Percentiles rank a stretch among this genome's conserved stretches.
Evolutionary conservation across 1,139 yeast species (phyloP).

Genomic region (Nakaseomyces uthaithaninus): DNA sequence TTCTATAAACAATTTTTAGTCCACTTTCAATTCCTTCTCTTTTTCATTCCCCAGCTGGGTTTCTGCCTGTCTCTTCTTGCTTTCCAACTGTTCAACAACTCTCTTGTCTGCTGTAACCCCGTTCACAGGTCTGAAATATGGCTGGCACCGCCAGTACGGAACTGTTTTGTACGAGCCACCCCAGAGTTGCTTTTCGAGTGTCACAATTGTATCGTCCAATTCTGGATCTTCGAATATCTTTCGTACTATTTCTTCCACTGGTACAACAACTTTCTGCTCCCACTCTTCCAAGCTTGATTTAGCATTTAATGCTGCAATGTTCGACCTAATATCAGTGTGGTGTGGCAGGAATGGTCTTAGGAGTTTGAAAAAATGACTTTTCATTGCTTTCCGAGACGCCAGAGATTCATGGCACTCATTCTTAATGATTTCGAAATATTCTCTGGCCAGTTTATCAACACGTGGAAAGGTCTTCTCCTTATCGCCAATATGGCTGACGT

Average conservation of each 20-base stretch:
- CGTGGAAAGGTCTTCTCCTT: conserved; percentile 70
- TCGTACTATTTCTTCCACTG: conserved; percentile 59
- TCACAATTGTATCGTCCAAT: conserved; percentile 46
- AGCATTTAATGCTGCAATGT: conserved; percentile 48
- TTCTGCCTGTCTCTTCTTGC: conserved; percentile 17
- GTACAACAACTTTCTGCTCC: conserved; percentile 53
- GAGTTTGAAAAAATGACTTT: conserved; percentile 85
- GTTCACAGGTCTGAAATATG: conserved; percentile 79
- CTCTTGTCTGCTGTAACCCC: conserved; percentile 50
- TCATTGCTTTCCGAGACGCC: conserved; percentile 79
- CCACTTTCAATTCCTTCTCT: conserved; percentile 14
- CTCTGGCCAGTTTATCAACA: conserved; percentile 73
- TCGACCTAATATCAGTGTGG: conserved; percentile 70
- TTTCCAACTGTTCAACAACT: conserved; percentile 22
- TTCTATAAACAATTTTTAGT: not conserved
- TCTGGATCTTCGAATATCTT: conserved; percentile 40
- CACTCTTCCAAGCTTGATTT: conserved; percentile 46
- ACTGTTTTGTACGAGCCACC: conserved; percentile 74
- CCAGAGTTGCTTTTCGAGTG: conserved; percentile 56
- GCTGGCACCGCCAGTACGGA: conserved; percentile 98
- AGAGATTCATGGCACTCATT: conserved; percentile 43
- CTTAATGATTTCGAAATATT: conserved; percentile 80
- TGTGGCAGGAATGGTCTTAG: conserved; percentile 67
- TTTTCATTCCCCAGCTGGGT: conserved; percentile 11
- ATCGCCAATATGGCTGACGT: conserved; percentile 32